Percentiles rank a stretch among this genome's conserved stretches.
Evolutionary conservation across 176 grass and related monocot species (phyloP).

Genomic region (Rhipidocladum racemiflorum): DNA sequence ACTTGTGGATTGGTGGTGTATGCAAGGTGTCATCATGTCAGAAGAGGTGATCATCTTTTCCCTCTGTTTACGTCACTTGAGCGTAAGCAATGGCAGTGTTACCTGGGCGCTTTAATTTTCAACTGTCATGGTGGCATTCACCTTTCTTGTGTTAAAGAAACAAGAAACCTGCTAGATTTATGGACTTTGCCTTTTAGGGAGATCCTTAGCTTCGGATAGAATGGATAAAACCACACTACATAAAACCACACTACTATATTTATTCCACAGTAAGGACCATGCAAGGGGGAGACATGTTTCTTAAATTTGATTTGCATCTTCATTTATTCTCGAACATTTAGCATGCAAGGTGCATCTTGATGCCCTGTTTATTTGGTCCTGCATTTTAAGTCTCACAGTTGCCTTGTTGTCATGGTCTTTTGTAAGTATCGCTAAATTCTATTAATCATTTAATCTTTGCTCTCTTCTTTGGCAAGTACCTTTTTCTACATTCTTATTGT

Average conservation of each 20-base stretch:
- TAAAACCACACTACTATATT: background rate
- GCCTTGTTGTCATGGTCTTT: background rate
- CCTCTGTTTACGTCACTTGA: constrained; percentile 59
- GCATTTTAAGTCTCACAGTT: background rate
- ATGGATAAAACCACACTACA: background rate
- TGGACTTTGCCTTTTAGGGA: background rate
- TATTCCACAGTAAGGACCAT: background rate
- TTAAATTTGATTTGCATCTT: background rate
- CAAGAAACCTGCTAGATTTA: background rate
- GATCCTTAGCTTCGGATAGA: background rate
- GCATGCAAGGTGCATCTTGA: background rate
- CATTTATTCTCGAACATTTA: background rate
- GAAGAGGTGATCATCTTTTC: constrained; percentile 77
- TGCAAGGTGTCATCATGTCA: constrained; percentile 90
- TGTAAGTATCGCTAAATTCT: background rate
- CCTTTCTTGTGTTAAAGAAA: background rate
- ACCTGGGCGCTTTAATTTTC: constrained; percentile 43
- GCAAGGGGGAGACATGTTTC: background rate
- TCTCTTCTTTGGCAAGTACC: background rate
- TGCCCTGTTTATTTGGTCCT: background rate
- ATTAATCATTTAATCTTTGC: background rate
- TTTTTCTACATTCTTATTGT: background rate
- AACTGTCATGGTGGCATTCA: constrained; percentile 6
- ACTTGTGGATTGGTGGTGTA: constrained; percentile 87
- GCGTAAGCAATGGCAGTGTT: constrained; percentile 71